A percentile compares a stretch with the other conserved stretches of the same genome.
These are phyloP conservation scores for Cerioporus squamosus DNA, from an alignment of 1,284 basidiomycete species.

Conservation along the genomic window DNA sequence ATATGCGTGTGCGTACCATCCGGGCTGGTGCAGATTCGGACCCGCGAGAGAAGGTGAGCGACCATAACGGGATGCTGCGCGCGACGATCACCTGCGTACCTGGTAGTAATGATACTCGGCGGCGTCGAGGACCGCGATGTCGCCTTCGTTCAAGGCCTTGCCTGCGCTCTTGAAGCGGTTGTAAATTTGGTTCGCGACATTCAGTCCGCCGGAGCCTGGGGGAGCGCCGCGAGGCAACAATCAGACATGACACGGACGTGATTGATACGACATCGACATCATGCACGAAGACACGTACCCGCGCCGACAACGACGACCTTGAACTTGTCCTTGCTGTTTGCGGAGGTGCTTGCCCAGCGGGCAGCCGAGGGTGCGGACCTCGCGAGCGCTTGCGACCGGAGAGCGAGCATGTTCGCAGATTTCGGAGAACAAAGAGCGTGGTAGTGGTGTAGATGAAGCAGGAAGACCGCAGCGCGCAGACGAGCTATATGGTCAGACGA, in stretches of 20 bases:
- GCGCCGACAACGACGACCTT: conserved; percentile 70
- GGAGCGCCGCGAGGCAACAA: neutral
- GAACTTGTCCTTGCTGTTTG: conserved; percentile 50
- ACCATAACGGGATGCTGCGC: neutral
- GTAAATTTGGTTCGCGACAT: conserved; percentile 85
- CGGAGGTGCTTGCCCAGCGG: conserved; percentile 43
- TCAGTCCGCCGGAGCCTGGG: conserved; percentile 77
- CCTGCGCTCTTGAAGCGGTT: conserved; percentile 75
- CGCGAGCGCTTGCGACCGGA: conserved; percentile 20
- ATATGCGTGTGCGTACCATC: conserved; percentile 57
- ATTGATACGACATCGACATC: conserved; percentile 3
- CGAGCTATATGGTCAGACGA: conserved; percentile 3
- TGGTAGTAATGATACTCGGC: conserved; percentile 82
- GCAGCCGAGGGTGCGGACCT: conserved; percentile 14
- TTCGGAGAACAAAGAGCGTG: neutral
- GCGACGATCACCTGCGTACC: conserved; percentile 42
- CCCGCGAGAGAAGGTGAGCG: conserved; percentile 4
- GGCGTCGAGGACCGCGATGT: conserved; percentile 85
- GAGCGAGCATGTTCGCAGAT: conserved; percentile 17
- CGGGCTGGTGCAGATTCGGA: conserved; percentile 55
- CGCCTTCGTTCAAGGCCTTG: conserved; percentile 69
- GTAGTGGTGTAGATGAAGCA: neutral
- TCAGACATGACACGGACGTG: conserved; percentile 17
- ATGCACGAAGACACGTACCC: conserved; percentile 45
- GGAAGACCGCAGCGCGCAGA: neutral